Evolutionary conservation across 2,329 filamentous ascomycete species (phyloP), one percentile per base, ranked within the genome.

Genomic region (Bertia moriformis): DNA sequence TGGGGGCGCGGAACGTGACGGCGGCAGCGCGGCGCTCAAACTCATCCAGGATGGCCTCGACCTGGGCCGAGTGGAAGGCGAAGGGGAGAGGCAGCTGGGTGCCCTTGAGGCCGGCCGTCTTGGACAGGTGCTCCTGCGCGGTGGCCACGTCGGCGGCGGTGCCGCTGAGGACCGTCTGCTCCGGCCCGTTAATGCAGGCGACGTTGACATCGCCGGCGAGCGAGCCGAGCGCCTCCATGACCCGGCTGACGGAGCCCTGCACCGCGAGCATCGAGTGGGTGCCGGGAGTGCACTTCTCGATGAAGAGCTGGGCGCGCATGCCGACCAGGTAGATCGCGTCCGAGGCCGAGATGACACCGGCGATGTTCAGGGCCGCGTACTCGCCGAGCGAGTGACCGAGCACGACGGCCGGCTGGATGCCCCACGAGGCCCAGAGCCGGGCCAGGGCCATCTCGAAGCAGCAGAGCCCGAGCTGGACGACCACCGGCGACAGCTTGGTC

Each of bases 261-360:
- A 67, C 57, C 15, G 66, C 63, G 37, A 71, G 51, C 67, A 72
- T 73, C 7, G 43, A 38, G 36, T 60, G 53, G 3, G 56, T 82
- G 42, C 75, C 71, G 12, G 69, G 62, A 14, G 68, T 74, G 60
- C 81, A 87, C 45, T 71, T 69, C 40, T 73, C 61, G 35, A 76
- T 67, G 3, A 87, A 63, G 14, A 85, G 62, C 50, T 71, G 61
- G 14, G 82, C 81, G 45, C 83, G 71, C 39, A 63, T 56, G 29
- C 82, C 82, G 15, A 87, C 79, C 1, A 88, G 65, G 45, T 77
- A 78, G 40, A 89, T 71, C 50, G 80, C 73, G 51, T 86, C 81
- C 47, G 72, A 73, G 15, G 72, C 75, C 14, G 78, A 82, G 19
- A 85, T 62, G 14, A 85, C 78, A 38, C 79, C 81, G 39, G 81